Evolutionary conservation across 148 eudicot genomes (phyloP).

Genomic region (Chenopodium quinoa): DNA sequence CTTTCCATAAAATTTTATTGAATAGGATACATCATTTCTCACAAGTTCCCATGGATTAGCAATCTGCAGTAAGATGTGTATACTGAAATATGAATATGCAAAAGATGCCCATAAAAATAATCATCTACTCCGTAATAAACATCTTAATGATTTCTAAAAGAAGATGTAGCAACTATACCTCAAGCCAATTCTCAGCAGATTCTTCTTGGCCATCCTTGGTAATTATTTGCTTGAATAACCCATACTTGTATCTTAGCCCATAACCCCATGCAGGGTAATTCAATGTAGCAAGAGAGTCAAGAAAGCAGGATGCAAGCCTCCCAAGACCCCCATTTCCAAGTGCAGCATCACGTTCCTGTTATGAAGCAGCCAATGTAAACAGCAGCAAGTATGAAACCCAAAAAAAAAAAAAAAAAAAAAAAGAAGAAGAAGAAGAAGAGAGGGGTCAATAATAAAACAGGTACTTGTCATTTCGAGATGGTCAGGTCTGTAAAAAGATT

Average conservation of each 20-base stretch:
- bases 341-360: constrained; percentile 93
- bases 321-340: constrained; percentile 98
- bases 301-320: constrained; percentile 88
- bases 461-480: neutral
- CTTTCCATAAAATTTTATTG: constrained; percentile 78
- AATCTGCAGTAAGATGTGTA: constrained; percentile 46
- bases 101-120: neutral
- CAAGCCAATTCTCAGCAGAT: constrained; percentile 96
- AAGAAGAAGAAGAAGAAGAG: too few species aligned
- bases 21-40: constrained; percentile 81
- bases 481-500: neutral
- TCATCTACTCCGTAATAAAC: neutral
- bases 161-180: constrained; percentile 43
- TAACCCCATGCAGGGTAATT: constrained; percentile 99
- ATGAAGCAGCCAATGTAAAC: neutral
- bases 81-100: constrained; percentile 6
- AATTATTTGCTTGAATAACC: constrained; percentile 77
- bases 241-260: constrained; percentile 91
- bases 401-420: neutral
- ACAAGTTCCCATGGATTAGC: constrained; percentile 92
- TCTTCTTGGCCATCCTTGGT: constrained; percentile 97
- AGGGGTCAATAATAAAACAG: too few species aligned
- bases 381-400: neutral
- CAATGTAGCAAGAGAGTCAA: constrained; percentile 87
- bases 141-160: neutral